Conservation (phyloP, 1,139 yeast species). For the Pneumocystis jirovecii region DNA sequence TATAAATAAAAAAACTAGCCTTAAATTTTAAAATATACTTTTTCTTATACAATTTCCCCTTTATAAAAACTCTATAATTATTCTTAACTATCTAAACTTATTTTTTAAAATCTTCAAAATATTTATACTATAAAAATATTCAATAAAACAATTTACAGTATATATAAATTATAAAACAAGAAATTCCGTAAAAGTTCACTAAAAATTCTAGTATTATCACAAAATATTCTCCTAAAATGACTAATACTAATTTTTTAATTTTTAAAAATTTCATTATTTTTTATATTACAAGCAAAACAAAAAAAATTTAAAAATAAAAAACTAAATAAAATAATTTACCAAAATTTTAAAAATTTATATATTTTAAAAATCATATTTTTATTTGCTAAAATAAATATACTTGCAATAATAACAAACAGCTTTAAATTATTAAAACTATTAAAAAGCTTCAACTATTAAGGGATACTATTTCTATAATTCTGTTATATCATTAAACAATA, state of each 20-base stretch:
- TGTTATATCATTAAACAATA: background rate
- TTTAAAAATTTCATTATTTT: background rate
- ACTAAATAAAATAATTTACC: background rate
- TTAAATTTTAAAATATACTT: slow-evolving; percentile 55
- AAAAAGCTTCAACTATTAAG: background rate
- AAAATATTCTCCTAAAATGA: background rate
- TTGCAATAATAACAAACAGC: background rate
- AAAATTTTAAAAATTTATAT: background rate
- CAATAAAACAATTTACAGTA: background rate
- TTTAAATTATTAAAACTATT: background rate
- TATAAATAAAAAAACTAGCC: background rate
- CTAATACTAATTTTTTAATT: background rate
- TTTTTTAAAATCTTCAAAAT: slow-evolving; percentile 3
- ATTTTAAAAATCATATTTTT: background rate
- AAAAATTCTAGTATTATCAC: background rate
- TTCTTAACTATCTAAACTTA: too few species aligned
- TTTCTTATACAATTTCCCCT: slow-evolving; percentile 38
- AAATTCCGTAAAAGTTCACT: background rate
- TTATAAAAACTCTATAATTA: too few species aligned
- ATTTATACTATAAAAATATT: background rate
- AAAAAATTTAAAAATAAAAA: background rate
- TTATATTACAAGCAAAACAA: background rate
- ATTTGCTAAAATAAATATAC: background rate
- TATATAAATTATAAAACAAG: background rate
- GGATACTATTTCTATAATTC: background rate